Evolutionary conservation across 2,329 filamentous ascomycete genomes (phyloP).

Genomic region (Claviceps digitariae): DNA sequence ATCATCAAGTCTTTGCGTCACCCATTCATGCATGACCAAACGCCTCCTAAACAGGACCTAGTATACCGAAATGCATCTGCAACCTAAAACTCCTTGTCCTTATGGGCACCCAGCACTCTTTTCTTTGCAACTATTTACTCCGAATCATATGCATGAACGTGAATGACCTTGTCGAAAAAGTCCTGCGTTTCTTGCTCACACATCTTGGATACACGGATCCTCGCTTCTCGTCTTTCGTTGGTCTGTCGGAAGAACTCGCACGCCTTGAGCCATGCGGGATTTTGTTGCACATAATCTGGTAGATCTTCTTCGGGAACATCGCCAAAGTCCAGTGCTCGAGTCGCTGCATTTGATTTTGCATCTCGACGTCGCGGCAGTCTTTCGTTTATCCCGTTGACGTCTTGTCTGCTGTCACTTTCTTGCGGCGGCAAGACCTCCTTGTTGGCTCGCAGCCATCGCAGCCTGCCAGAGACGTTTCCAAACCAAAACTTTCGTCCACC

Average conservation of each 20-base stretch:
- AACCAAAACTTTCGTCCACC: slow-evolving; percentile 37
- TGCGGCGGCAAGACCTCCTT: slow-evolving; percentile 2
- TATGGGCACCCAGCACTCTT: no score
- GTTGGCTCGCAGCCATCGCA: slow-evolving; percentile 18
- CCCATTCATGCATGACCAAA: no score
- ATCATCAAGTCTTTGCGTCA: no score
- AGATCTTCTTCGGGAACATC: slow-evolving; percentile 25
- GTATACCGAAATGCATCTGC: no score
- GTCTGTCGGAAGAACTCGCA: slow-evolving; percentile 22
- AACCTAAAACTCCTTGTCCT: no score
- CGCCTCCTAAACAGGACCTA: no score
- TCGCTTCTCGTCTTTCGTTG: not conserved
- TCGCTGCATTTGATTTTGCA: slow-evolving; percentile 17
- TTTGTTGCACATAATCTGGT: slow-evolving; percentile 29
- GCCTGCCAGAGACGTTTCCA: slow-evolving; percentile 28
- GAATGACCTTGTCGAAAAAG: slow-evolving; percentile 9
- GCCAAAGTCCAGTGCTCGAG: slow-evolving; percentile 21
- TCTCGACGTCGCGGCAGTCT: slow-evolving; percentile 7
- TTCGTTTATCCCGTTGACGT: not conserved
- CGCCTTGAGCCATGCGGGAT: slow-evolving; percentile 31
- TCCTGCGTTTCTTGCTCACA: slow-evolving; percentile 12
- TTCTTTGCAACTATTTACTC: not conserved
- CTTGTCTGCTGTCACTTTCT: slow-evolving; percentile 6
- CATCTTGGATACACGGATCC: slow-evolving; percentile 7
- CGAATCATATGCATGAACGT: not conserved